Percentiles rank a stretch among this genome's conserved stretches.
Conservation (phyloP, 1,284 basidiomycete species). For the Agaricales sp. region DNA sequence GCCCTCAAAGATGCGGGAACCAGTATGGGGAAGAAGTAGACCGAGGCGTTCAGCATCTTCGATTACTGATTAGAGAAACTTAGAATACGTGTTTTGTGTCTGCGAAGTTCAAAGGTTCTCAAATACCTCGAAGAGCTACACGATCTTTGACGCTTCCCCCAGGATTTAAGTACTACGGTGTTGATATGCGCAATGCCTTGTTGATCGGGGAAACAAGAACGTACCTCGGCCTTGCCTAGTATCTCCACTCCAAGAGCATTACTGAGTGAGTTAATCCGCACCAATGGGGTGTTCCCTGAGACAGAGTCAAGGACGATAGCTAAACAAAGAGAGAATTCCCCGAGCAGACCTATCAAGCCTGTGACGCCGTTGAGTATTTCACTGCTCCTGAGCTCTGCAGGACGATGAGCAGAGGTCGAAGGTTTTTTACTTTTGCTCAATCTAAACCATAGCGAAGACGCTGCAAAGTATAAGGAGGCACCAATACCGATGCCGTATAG, state of each 20-base stretch:
- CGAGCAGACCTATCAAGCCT: constrained; percentile 82
- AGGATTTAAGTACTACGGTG: constrained; percentile 79
- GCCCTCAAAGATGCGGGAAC: constrained; percentile 94
- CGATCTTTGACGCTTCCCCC: constrained; percentile 98
- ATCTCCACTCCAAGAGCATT: constrained; percentile 90
- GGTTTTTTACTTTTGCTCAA: background rate
- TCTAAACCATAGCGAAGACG: background rate
- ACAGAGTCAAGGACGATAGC: constrained; percentile 1
- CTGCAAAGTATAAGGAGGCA: background rate
- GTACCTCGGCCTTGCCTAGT: constrained; percentile 88
- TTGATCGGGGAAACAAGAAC: constrained; percentile 9
- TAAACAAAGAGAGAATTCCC: constrained; percentile 1
- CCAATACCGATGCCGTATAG: background rate
- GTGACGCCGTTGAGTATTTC: constrained; percentile 67
- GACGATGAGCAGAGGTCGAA: constrained; percentile 23
- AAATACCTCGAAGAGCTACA: constrained; percentile 83
- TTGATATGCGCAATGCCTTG: background rate
- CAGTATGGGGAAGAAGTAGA: constrained; percentile 77
- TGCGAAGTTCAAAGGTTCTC: background rate
- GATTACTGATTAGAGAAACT: constrained; percentile 54
- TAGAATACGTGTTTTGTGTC: constrained; percentile 1
- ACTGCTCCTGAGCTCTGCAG: constrained; percentile 69
- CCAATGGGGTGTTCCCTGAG: constrained; percentile 86
- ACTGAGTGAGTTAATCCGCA: constrained; percentile 88
- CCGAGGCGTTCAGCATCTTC: constrained; percentile 86